Conservation (phyloP, 2,329 filamentous ascomycete species). For the Sclerotinia trifoliorum region DNA sequence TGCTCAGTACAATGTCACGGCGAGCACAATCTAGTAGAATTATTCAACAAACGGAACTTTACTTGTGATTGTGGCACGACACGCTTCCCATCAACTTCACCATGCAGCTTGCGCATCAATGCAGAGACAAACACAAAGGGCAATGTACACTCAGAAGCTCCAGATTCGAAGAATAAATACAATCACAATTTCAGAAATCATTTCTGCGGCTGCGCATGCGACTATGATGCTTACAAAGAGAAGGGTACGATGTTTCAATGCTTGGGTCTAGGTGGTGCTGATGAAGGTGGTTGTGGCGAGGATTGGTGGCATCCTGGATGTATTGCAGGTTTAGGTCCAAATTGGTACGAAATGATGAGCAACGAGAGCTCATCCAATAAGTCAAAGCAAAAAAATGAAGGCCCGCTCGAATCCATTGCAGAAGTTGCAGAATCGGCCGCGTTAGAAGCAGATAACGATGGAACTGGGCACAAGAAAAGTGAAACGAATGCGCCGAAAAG, state of each 20-base stretch:
- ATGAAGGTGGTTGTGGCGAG: constrained; percentile 88
- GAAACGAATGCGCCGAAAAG: constrained; percentile 26
- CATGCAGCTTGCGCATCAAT: constrained; percentile 75
- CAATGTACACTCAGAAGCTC: constrained; percentile 71
- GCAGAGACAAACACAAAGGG: constrained; percentile 72
- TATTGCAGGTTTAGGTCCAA: constrained; percentile 73
- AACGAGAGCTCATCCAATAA: constrained; percentile 40
- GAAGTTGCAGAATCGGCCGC: constrained; percentile 47
- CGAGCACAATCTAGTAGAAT: constrained; percentile 89
- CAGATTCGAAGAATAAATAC: constrained; percentile 76
- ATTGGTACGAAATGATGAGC: constrained; percentile 61
- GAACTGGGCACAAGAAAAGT: constrained; percentile 26
- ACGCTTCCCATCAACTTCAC: constrained; percentile 62
- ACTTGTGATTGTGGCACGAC: constrained; percentile 95
- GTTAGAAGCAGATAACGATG: constrained; percentile 27
- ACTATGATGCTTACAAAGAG: constrained; percentile 85
- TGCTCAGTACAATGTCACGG: constrained; percentile 97
- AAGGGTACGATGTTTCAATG: constrained; percentile 99
- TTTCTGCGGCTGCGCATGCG: constrained; percentile 86
- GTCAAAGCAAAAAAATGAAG: constrained; percentile 35
- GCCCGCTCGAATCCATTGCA: constrained; percentile 49
- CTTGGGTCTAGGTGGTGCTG: constrained; percentile 74
- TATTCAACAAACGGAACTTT: constrained; percentile 94
- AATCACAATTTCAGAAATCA: constrained; percentile 93
- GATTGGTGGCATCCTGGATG: constrained; percentile 98